Evolutionary conservation across 2,329 filamentous ascomycete species (phyloP), one percentile per base, ranked within the genome.

Genomic region (Apiospora pterosperma): DNA sequence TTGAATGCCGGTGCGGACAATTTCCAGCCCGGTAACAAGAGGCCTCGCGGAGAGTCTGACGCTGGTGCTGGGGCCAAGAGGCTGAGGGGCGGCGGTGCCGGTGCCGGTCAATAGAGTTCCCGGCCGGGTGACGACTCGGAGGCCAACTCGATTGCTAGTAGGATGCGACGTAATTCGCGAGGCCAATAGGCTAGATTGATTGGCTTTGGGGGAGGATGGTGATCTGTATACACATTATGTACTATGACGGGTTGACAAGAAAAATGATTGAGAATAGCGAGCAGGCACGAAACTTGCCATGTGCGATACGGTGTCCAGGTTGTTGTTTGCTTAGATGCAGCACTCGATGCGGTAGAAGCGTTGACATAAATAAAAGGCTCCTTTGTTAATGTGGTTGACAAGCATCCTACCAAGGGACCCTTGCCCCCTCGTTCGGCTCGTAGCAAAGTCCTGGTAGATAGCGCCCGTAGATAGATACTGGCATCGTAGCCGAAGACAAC

Each of bases 11-110:
- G 78, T 12, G 84, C 81, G 16, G 83, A 84, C 64, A 83, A 84
- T 66, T 82, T 85, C 68, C 84, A 85, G 34, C 80, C 82, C 19
- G 83, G 84, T 25, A 84, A 82, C 69, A 87, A 88, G 75, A 79
- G 85, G 39, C 79, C 82, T 23, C 79, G 85, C 34, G 84, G 84
- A 63, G 85, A 87, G 63, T 75, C 74, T 16, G 78, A 79, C 48
- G 68, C 69, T 10, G 76, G 74, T 7, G 76, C 74, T 44, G 81
- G 76, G 1, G 68, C 72, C n/a, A 80, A 80, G 72, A 73, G 77
- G 66, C 73, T 75, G 61, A 73, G 77, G 62, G 76, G 75, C 59
- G 78, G 76, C 63, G 69, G 60, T 8, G 39, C 60, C n/a, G n/a
- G n/a, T 42, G 60, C 39, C 23, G 60, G 58, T 25, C 58, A 36